Evolutionary conservation across 2,329 filamentous ascomycete species (phyloP), one percentile per base, ranked within the genome.

Genomic region (Penicillium sp.): DNA sequence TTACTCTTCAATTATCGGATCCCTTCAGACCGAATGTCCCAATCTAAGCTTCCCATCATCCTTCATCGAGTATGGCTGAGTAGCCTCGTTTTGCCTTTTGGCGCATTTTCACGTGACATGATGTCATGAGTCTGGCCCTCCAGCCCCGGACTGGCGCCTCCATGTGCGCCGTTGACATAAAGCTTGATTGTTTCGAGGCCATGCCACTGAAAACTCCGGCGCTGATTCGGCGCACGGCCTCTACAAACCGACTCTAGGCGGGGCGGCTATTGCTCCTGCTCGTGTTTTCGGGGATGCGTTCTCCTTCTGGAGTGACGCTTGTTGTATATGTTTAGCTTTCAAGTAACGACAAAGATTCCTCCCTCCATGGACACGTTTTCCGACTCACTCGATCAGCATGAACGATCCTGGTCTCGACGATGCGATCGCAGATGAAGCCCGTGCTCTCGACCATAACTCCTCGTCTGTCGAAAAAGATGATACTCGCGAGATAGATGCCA

Each of bases 341-440:
- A 25, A 37, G 28, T 39, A 35, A 34, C 34, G 8, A 27, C 33
- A 36, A 28, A 12, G 12, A 28, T 12, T 32, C 5, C 32, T n/a
- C 8, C 33, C 27, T 13, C 26, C 24, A 33, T 49, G 47, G 38
- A 28, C 18, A 26, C 18, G 18, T 27, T 3, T 4, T 33, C 18
- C 33, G 11, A 27, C 13, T 37, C 38, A 29, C 32, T 33, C n/a
- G 41, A 11, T 32, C 38, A 53, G 43, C 3, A 76, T 76, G 73
- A 75, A 74, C 58, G 79, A 81, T 55, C 77, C 78, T 3, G 77
- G 76, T 9, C 68, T 80, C 5, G 74, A 77, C 49, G 71, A 73
- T 48, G 68, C 75, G 18, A 72, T 79, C 44, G 56, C 69, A 27
- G 63, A 76, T 36, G 74, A 71, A 11, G 73, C 74, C 6, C 57